Base-by-base conservation (phyloP, 495 filamentous ascomycete genomes). In the Aspergillus biplanus region DNA sequence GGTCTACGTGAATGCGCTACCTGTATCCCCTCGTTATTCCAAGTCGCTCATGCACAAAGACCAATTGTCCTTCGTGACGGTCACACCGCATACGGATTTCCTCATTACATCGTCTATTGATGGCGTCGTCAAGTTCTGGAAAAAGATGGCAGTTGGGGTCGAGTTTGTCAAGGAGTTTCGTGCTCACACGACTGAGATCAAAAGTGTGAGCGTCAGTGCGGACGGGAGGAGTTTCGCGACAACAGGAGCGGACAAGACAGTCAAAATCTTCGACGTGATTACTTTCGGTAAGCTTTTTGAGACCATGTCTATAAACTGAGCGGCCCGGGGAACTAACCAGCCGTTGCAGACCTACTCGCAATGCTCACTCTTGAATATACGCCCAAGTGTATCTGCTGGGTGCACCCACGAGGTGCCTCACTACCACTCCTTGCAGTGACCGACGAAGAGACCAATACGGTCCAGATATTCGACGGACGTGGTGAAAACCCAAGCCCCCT, bases 21-120 rank as follows among this genome's bases (percentile, higher is more conserved):
- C 95, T 5, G 85, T 86, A 42, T 90, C 90, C 48, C 62, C 84
- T 16, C 89, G 92, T 12, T 99, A 99, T 75, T 97, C 91, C 52
- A 97, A 93, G 71, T 98, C 95, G 33, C 81, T 99, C 65, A 99
- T 99, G 95, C 95, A 99, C 80, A 93, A 94, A 75, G 95, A 98
- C 63, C 92, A 96, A 77, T 77, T 98, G 53, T 84, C 88, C 44
- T 97, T 91, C 66, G 83, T 91, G 62, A 93, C 89, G 6, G 85
- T 97, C 61, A 95, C 96, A 1, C 95, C 93, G 1, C 79, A 85
- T 47, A 97, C 95, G 58, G 95, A 97, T 63, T 98, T 99, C 71
- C 77, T 98, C 32, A 94, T 99, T 55, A 98, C 95, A 3, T 91
- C 88, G 65, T 97, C 93, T 3, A 77, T 91, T 16, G 94, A 99